phyloP scores from a whole-genome alignment of 495 filamentous ascomycete genomes.

The Hamigera avellanea region DNA sequence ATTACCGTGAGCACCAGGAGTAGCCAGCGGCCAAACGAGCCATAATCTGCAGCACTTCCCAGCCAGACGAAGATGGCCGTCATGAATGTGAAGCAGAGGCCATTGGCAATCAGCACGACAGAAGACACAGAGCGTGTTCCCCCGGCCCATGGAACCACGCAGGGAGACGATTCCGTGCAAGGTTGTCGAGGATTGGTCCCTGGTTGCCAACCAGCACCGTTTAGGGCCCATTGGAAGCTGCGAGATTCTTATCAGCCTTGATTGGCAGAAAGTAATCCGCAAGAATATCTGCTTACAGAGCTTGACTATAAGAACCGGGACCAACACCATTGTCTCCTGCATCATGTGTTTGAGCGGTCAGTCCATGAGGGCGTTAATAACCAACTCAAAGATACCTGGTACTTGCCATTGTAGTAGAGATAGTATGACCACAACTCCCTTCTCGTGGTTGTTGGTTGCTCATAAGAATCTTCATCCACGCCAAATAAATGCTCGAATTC shows the following conservation, averaged over 20 bases:
- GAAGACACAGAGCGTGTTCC: slow-evolving; percentile 32
- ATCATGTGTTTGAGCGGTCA: background rate
- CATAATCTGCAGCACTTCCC: slow-evolving; percentile 38
- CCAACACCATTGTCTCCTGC: slow-evolving; percentile 38
- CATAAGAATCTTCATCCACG: slow-evolving; percentile 24
- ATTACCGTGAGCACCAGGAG: slow-evolving; percentile 33
- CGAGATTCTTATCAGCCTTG: background rate
- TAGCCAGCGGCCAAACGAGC: slow-evolving; percentile 38
- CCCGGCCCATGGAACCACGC: slow-evolving; percentile 34
- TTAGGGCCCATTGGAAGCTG: slow-evolving; percentile 39
- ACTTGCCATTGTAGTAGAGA: slow-evolving; percentile 32
- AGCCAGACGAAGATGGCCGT: slow-evolving; percentile 38
- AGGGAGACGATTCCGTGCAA: slow-evolving; percentile 30
- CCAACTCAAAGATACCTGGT: too few species aligned
- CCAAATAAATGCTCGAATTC: slow-evolving; percentile 31
- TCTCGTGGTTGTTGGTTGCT: slow-evolving; percentile 34
- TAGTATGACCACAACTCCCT: slow-evolving; percentile 40
- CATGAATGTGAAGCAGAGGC: slow-evolving; percentile 40
- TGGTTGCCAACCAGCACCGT: slow-evolving; percentile 31
- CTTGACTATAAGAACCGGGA: slow-evolving; percentile 33
- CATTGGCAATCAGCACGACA: slow-evolving; percentile 37
- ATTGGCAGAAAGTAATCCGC: too few species aligned
- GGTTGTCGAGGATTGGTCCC: slow-evolving; percentile 25
- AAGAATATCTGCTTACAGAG: too few species aligned
- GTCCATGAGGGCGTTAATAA: background rate